Evolutionary conservation across 2,329 filamentous ascomycete species (phyloP).

Genomic region (Reticulascus tulasneorum): DNA sequence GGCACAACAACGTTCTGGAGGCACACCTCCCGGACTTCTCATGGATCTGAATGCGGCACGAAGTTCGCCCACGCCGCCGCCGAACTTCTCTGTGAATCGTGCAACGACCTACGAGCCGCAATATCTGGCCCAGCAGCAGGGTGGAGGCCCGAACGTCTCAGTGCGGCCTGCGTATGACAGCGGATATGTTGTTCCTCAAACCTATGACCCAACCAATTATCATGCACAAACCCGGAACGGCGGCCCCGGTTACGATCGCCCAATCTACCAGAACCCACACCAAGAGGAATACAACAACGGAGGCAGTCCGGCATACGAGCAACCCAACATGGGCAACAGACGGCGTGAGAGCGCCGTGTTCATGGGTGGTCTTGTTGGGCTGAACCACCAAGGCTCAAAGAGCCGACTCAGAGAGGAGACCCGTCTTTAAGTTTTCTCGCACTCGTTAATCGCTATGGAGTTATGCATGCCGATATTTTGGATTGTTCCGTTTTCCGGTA

Average conservation of each 20-base stretch:
- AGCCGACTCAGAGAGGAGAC: conserved; percentile 53
- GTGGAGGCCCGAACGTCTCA: no score
- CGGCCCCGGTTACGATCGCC: conserved; percentile 34
- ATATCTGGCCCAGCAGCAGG: conserved; percentile 32
- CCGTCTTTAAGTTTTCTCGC: conserved; percentile 34
- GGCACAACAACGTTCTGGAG: conserved; percentile 27
- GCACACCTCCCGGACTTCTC: conserved; percentile 46
- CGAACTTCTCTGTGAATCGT: conserved; percentile 20
- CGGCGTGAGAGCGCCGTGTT: conserved; percentile 61
- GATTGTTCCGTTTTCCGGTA: conserved; percentile 18
- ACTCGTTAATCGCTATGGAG: conserved; percentile 15
- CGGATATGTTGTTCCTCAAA: conserved; percentile 28
- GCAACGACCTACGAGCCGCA: conserved; percentile 40
- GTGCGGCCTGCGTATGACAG: conserved; percentile 43
- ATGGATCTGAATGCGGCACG: conserved; percentile 25
- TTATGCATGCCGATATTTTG: neutral
- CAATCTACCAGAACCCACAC: conserved; percentile 20
- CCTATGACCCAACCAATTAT: conserved; percentile 18
- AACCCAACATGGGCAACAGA: conserved; percentile 35
- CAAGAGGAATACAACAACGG: conserved; percentile 26
- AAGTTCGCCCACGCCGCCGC: conserved; percentile 43
- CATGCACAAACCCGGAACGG: conserved; percentile 9
- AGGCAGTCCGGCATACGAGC: conserved; percentile 28
- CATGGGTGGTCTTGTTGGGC: conserved; percentile 43
- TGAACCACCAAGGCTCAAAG: conserved; percentile 47